Evolutionary conservation across 352 stramenopile genomes (phyloP), one percentile per base, ranked within the genome.

Genomic region (Aphanomyces euteiches): DNA sequence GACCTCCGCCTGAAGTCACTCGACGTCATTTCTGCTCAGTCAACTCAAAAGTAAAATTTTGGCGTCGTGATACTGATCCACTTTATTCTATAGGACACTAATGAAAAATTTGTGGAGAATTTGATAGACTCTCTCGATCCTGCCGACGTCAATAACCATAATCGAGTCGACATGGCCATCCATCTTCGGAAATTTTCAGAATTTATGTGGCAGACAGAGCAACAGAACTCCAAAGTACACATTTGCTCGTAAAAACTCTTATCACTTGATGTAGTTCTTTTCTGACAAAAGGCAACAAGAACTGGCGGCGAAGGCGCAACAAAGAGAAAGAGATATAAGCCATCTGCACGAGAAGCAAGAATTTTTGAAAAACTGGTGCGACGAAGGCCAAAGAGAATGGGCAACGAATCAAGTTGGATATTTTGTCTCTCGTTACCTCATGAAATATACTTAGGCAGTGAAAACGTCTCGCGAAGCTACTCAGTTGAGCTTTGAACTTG

Each of bases 111-210:
- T 40, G 65, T 89, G 15, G 72, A 70, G 37, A 69, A 82, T 19
- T 83, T 73, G 4, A 74, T 60, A 10, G 73, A 79, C n/a, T 72
- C 79, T 54, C 76, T 81, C 10, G 76, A 80, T 7, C 82, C 84
- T 6, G 78, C 67, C 15, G 74, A 85, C 0, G 59, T 88, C 21
- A 59, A 69, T 12, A 90, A 89, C 67, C 54, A 80, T 65, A 89
- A 90, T 61, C 75, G 75, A n/a, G 72, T 92, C 63, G 79, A 92
- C 69, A 92, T 88, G 79, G 80, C 74, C 0, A 78, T 92, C 6
- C 72, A 92, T 37, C 67, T 89, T 58, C 76, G 82, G 17, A 84
- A 82, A 54, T 92, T 89, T 28, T 64, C 84, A 38, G 78, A 89
- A 73, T 66, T 76, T 1, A 82, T 88, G 41, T 91, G 82, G 82